Evolutionary conservation across 345 rosid species (phyloP).

Genomic region (Luvunga scandens): DNA sequence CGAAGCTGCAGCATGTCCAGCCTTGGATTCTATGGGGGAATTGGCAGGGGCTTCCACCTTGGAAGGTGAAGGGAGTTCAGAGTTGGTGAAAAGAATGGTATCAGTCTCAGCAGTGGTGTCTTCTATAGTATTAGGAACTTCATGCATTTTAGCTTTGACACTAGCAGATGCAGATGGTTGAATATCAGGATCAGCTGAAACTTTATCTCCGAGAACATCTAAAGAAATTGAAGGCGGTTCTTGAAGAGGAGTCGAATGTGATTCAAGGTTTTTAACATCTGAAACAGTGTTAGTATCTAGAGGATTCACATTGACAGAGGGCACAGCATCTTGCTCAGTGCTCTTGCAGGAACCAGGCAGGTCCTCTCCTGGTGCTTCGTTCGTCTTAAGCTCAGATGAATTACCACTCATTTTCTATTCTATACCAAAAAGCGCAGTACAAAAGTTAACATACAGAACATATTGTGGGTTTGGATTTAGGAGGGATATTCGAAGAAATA

Average conservation of each 20-base stretch:
- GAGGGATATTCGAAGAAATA: too few relatives aligned
- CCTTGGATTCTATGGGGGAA: background rate
- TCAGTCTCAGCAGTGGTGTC: constrained; percentile 16
- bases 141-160: constrained; percentile 23
- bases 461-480: too few relatives aligned
- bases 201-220: constrained; percentile 24
- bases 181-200: constrained; percentile 16
- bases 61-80: background rate
- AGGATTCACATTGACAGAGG: constrained; percentile 15
- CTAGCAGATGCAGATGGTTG: constrained; percentile 13
- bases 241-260: constrained; percentile 15
- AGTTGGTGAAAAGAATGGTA: background rate
- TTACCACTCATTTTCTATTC: constrained; percentile 20
- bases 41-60: background rate
- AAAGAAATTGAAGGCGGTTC: constrained; percentile 20
- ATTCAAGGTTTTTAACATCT: constrained; percentile 21
- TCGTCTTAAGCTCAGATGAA: constrained; percentile 19
- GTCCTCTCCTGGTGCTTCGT: constrained; percentile 7
- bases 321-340: background rate
- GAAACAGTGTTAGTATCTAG: background rate
- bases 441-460: background rate
- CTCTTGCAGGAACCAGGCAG: background rate
- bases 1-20: background rate
- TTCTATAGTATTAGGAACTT: constrained; percentile 21
- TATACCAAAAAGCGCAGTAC: background rate